These are phyloP conservation scores for Calonectria pseudoturangicola DNA, from an alignment of 2,329 filamentous ascomycete genomes.

Conservation along the genomic window DNA sequence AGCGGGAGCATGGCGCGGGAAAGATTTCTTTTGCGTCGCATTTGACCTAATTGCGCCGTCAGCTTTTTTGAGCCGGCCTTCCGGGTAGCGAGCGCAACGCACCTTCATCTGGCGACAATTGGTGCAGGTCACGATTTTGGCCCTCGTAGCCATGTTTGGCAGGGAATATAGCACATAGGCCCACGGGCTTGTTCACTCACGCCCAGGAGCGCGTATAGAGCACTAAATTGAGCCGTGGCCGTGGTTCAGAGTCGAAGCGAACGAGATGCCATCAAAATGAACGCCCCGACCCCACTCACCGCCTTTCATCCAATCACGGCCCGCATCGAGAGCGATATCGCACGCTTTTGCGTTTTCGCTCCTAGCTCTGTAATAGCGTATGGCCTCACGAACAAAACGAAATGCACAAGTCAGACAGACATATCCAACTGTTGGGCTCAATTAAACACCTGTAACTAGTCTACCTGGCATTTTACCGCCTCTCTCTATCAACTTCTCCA, in stretches of 20 bases:
- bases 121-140: constrained; percentile 21
- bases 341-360: not conserved
- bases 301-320: not conserved
- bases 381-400: not conserved
- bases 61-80: not conserved
- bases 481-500: not conserved
- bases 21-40: constrained; percentile 30
- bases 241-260: not conserved
- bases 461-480: not conserved
- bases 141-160: constrained; percentile 18
- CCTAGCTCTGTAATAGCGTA: not conserved
- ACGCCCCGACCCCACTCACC: not conserved
- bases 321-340: not conserved
- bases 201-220: constrained; percentile 7
- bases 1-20: constrained; percentile 24
- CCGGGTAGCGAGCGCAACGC: not conserved
- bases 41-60: constrained; percentile 21
- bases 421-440: not conserved
- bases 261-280: not conserved
- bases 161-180: not conserved
- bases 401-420: not conserved
- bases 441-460: not conserved
- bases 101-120: constrained; percentile 33
- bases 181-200: not conserved
- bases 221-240: constrained; percentile 17